Percentiles rank a stretch among this genome's conserved stretches.
Conservation (phyloP, 352 stramenopile species). For the Phytopythium delawarense region DNA sequence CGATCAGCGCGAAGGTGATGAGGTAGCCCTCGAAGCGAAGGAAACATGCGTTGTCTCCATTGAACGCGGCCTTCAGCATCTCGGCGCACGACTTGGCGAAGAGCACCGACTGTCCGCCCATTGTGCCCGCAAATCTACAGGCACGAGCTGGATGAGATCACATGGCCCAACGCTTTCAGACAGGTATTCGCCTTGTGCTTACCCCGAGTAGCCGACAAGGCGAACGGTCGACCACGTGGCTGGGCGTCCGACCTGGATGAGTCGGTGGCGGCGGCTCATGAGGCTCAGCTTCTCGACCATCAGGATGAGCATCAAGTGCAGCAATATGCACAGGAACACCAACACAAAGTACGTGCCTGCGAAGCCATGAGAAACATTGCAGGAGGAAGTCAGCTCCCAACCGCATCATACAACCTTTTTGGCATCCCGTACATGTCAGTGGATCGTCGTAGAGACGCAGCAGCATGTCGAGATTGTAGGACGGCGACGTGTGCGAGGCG, state of each 20-base stretch:
- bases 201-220: conserved; percentile 73
- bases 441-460: conserved; percentile 74
- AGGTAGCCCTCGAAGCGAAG: conserved; percentile 62
- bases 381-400: neutral
- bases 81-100: conserved; percentile 85
- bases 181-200: neutral
- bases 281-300: conserved; percentile 63
- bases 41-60: conserved; percentile 55
- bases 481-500: conserved; percentile 76
- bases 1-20: conserved; percentile 51
- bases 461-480: conserved; percentile 78
- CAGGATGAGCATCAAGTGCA: conserved; percentile 62
- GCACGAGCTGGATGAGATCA: neutral
- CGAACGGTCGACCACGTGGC: conserved; percentile 59
- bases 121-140: conserved; percentile 51
- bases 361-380: neutral
- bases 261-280: conserved; percentile 65
- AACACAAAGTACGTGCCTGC: conserved; percentile 51
- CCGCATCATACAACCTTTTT: neutral
- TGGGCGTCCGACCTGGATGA: conserved; percentile 67
- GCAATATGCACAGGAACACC: conserved; percentile 42
- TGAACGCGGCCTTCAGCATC: conserved; percentile 63
- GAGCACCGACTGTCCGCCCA: conserved; percentile 80
- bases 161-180: too few relatives aligned
- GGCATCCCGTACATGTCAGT: conserved; percentile 34